phyloP scores from a whole-genome alignment of 441 rosid species.

The Adansonia madagascariensis region DNA sequence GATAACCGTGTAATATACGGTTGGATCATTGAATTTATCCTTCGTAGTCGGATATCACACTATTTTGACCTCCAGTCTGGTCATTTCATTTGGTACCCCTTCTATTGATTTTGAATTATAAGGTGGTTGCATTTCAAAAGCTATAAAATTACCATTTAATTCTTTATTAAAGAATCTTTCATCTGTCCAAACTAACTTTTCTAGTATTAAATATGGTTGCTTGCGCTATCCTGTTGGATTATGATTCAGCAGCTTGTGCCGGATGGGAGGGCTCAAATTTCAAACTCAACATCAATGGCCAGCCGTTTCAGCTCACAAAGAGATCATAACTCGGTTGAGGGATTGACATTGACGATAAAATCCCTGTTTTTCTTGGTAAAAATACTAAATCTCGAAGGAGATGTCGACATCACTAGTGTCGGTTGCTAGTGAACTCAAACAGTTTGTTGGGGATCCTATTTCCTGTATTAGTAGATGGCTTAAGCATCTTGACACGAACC shows the following conservation, averaged over 20 bases:
- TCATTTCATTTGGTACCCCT: no score
- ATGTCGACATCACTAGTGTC: neutral
- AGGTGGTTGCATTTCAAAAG: neutral
- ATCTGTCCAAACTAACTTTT: neutral
- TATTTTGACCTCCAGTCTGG: no score
- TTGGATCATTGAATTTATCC: no score
- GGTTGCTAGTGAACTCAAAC: neutral
- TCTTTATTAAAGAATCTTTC: neutral
- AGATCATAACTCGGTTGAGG: neutral
- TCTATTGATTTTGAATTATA: neutral
- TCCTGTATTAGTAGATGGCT: neutral
- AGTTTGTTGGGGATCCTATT: neutral
- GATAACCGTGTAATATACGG: no score
- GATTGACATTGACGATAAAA: neutral
- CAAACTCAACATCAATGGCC: neutral
- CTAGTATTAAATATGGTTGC: neutral
- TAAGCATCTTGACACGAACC: neutral
- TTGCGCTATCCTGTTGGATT: neutral
- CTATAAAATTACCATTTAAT: neutral
- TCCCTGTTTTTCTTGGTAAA: neutral
- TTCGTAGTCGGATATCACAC: no score
- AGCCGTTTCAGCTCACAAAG: neutral
- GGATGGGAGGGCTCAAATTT: neutral
- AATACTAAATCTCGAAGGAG: neutral
- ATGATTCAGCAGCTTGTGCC: neutral